phyloP scores from a whole-genome alignment of 495 filamentous ascomycete species.

The Lindgomyces ingoldianus region DNA sequence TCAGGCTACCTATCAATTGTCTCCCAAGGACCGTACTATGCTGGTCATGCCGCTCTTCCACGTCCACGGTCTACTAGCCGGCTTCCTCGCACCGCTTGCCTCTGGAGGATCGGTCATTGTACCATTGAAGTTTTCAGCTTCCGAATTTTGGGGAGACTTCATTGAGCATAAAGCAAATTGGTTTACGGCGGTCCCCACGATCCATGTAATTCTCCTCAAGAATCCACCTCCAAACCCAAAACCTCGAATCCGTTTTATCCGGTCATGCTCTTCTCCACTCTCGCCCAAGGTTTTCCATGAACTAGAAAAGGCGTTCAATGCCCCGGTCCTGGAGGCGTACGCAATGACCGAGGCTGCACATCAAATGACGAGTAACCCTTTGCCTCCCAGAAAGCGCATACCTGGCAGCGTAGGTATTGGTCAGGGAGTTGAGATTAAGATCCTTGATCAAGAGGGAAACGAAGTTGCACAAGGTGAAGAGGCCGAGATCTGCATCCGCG shows the following conservation, averaged over 20 bases:
- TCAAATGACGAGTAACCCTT: constrained; percentile 86
- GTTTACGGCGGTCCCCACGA: constrained; percentile 87
- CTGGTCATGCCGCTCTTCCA: constrained; percentile 93
- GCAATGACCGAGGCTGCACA: constrained; percentile 91
- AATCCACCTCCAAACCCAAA: constrained; percentile 62
- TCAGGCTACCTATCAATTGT: constrained; percentile 69
- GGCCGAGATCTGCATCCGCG: constrained; percentile 77
- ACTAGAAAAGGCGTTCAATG: constrained; percentile 68
- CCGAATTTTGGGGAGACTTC: constrained; percentile 79
- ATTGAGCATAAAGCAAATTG: constrained; percentile 70
- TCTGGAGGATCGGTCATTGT: constrained; percentile 74
- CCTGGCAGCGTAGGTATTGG: constrained; percentile 79
- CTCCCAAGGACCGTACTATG: constrained; percentile 68
- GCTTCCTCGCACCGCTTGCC: constrained; percentile 70
- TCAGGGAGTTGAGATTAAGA: constrained; percentile 77
- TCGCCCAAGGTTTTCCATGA: constrained; percentile 75
- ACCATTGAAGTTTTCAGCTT: constrained; percentile 74
- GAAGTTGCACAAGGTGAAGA: constrained; percentile 64
- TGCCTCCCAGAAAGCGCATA: constrained; percentile 68
- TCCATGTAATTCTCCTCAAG: constrained; percentile 84
- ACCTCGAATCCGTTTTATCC: constrained; percentile 79
- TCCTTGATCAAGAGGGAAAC: constrained; percentile 65
- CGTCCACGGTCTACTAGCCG: constrained; percentile 80
- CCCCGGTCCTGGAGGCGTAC: constrained; percentile 84
- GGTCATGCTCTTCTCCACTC: constrained; percentile 80